Conservation (phyloP, 495 filamentous ascomycete species). For the Aspergillus diversus region DNA sequence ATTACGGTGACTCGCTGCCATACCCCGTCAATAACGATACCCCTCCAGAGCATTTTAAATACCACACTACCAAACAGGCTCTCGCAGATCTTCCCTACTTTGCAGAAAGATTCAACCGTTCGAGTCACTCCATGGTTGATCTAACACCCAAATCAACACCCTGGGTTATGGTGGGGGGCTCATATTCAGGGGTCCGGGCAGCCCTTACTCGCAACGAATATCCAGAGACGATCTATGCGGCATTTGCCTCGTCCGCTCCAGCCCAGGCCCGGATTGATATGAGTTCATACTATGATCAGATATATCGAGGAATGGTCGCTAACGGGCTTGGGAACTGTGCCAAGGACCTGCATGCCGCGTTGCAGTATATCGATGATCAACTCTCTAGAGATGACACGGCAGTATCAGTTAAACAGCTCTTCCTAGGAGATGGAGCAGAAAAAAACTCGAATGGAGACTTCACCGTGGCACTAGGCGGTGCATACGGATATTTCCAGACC, state of each 20-base stretch:
- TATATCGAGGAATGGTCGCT: conserved; percentile 55
- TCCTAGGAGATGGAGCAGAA: conserved; percentile 54
- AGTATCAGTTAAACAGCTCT: conserved; percentile 50
- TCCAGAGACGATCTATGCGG: conserved; percentile 59
- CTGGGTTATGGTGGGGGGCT: conserved; percentile 64
- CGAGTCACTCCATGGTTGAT: conserved; percentile 36
- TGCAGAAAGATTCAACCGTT: conserved; percentile 50
- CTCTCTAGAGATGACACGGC: conserved; percentile 38
- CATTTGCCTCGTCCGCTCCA: conserved; percentile 60
- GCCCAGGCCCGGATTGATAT: conserved; percentile 59
- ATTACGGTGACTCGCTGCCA: conserved; percentile 57
- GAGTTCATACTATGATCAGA: conserved; percentile 59
- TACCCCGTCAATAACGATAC: conserved; percentile 49
- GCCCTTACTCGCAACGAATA: conserved; percentile 59
- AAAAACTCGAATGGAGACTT: conserved; percentile 55
- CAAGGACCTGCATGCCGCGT: conserved; percentile 53
- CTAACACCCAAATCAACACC: conserved; percentile 52
- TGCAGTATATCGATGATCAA: conserved; percentile 55
- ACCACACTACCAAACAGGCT: conserved; percentile 54
- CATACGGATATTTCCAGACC: conserved; percentile 50
- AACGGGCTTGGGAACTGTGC: conserved; percentile 59
- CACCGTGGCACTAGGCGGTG: conserved; percentile 42
- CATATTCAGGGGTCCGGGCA: conserved; percentile 59
- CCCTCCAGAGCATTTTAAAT: conserved; percentile 51
- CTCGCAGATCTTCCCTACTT: conserved; percentile 57